A percentile compares a stretch with the other conserved stretches of the same genome.
These are phyloP conservation scores for Orbilia ellipsospora DNA, from an alignment of 2,329 filamentous ascomycete genomes.

Conservation along the genomic window DNA sequence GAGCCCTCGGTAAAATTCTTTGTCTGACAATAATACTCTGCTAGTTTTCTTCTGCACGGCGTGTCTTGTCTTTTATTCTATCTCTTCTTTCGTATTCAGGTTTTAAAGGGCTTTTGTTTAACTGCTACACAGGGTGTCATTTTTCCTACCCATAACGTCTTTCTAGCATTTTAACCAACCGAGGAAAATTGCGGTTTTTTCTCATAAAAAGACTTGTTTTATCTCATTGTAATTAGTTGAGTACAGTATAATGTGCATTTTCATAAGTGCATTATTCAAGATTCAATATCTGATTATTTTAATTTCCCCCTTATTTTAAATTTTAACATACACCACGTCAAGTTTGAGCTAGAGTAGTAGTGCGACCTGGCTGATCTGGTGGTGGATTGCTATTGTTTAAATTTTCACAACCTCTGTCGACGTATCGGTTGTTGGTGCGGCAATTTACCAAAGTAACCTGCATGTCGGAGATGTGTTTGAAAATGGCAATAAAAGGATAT, in stretches of 20 bases:
- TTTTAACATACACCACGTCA: too few relatives aligned
- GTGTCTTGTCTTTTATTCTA: constrained; percentile 17
- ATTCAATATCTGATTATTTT: too few relatives aligned
- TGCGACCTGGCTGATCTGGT: too few relatives aligned
- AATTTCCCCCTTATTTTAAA: too few relatives aligned
- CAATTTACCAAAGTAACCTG: too few relatives aligned
- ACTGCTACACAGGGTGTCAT: background rate
- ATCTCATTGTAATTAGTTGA: background rate
- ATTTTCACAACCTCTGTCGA: too few relatives aligned
- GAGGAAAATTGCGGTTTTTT: too few relatives aligned
- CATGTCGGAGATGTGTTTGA: too few relatives aligned
- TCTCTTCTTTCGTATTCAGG: background rate
- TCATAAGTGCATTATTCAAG: background rate
- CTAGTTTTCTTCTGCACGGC: constrained; percentile 17
- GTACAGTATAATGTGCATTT: constrained; percentile 3
- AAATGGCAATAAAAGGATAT: too few relatives aligned
- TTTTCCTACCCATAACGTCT: constrained; percentile 8
- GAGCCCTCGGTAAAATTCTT: constrained; percentile 41
- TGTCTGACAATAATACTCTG: constrained; percentile 17
- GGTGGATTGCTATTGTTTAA: too few relatives aligned
- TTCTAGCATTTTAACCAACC: constrained; percentile 5
- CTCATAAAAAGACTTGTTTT: background rate
- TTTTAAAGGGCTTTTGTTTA: constrained; percentile 21
- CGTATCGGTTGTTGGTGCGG: too few relatives aligned
- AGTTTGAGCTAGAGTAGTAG: too few relatives aligned